Conservation (phyloP, 2,329 filamentous ascomycete genomes). For the Aspergillus japonicus region DNA sequence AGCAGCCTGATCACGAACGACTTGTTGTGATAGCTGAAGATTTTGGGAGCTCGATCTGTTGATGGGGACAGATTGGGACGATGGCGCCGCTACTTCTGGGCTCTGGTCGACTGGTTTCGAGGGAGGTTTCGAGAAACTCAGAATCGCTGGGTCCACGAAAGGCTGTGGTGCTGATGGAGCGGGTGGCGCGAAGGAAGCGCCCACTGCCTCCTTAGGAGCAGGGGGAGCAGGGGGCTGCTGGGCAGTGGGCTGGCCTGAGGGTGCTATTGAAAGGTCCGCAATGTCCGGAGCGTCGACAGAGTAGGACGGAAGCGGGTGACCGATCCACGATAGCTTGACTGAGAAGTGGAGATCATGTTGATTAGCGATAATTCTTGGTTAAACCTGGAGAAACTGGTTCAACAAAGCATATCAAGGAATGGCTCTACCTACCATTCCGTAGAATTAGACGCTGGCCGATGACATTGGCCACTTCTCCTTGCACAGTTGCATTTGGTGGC, state of each 20-base stretch:
- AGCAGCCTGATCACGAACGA: slow-evolving; percentile 28
- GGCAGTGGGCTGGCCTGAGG: slow-evolving; percentile 16
- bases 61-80: slow-evolving; percentile 22
- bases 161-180: slow-evolving; percentile 40
- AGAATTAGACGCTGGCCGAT: slow-evolving; percentile 68
- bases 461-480: slow-evolving; percentile 69
- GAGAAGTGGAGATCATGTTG: slow-evolving; percentile 27
- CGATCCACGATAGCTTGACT: slow-evolving; percentile 52
- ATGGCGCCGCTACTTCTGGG: slow-evolving; percentile 12
- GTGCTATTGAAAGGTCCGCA: slow-evolving; percentile 50
- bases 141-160: slow-evolving; percentile 80
- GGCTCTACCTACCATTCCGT: slow-evolving; percentile 61
- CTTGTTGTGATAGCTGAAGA: slow-evolving; percentile 14
- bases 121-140: slow-evolving; percentile 59
- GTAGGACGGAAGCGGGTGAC: slow-evolving; percentile 53
- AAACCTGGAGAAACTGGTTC: slow-evolving; percentile 11
- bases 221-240: slow-evolving; percentile 20
- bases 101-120: slow-evolving; percentile 11
- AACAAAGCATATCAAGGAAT: not conserved
- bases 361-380: not conserved
- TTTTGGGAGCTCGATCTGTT: slow-evolving; percentile 27
- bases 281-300: slow-evolving; percentile 59
- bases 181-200: slow-evolving; percentile 11
- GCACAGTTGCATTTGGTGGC: slow-evolving; percentile 63
- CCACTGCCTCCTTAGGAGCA: slow-evolving; percentile 10